These are phyloP conservation scores for Fusarium paranaense DNA, from an alignment of 2,329 filamentous ascomycete species.

Conservation along the genomic window DNA sequence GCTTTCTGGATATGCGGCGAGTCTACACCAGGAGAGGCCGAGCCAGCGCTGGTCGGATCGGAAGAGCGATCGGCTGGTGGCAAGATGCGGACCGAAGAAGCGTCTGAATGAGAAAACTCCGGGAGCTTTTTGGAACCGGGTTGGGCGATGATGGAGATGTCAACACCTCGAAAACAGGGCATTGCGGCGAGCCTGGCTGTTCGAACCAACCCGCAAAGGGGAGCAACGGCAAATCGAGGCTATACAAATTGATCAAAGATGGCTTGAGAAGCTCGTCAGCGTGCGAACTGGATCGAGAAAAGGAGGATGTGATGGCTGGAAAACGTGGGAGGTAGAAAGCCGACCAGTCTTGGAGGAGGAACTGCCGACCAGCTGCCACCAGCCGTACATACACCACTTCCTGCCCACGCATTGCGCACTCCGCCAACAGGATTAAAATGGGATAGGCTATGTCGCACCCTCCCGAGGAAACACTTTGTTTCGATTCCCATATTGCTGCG, in stretches of 20 bases:
- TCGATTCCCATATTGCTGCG: not conserved
- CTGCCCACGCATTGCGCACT: not conserved
- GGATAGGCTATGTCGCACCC: not conserved
- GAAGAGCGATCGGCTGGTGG: slow-evolving; percentile 22
- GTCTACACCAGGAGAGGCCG: not conserved
- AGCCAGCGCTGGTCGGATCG: slow-evolving; percentile 33
- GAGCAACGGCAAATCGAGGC: not conserved
- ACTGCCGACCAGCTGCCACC: slow-evolving; percentile 23
- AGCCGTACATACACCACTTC: slow-evolving; percentile 1
- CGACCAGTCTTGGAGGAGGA: not conserved
- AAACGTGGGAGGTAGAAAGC: not conserved
- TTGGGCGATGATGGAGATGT: slow-evolving; percentile 57
- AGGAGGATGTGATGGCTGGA: not conserved
- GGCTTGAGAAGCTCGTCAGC: not conserved
- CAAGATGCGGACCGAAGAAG: slow-evolving; percentile 55
- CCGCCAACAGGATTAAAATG: not conserved
- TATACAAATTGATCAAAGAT: not conserved
- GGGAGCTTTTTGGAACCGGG: slow-evolving; percentile 54
- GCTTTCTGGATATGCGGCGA: slow-evolving; percentile 43
- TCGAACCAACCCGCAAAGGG: not conserved
- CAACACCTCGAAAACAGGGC: slow-evolving; percentile 63
- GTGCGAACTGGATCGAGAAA: not conserved
- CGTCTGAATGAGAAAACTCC: slow-evolving; percentile 68
- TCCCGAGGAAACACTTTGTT: not conserved
- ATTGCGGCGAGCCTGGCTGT: slow-evolving; percentile 47